Conservation (phyloP, 192 early-diverging fungal species). For the Spizellomyces sp. region DNA sequence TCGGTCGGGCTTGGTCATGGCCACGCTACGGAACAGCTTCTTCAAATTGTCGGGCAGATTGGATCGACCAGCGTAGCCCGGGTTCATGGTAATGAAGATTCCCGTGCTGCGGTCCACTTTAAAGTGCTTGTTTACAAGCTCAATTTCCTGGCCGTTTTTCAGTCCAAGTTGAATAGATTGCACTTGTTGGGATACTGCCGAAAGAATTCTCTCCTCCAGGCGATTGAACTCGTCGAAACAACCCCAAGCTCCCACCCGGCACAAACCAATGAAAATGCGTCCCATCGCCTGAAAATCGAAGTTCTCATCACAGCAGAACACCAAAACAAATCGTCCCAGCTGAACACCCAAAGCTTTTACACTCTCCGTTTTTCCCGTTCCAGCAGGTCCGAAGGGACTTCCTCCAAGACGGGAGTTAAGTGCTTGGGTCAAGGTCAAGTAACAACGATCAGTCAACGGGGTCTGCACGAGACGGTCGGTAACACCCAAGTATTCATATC, state of each 20-base stretch:
- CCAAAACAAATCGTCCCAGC: slow-evolving; percentile 95
- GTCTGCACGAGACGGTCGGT: slow-evolving; percentile 98
- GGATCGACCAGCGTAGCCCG: slow-evolving; percentile 97
- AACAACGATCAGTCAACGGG: slow-evolving; percentile 98
- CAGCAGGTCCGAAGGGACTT: slow-evolving; percentile 97
- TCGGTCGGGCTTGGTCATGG: slow-evolving; percentile 98
- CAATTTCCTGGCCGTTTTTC: slow-evolving; percentile 80
- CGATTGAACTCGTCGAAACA: slow-evolving; percentile 99
- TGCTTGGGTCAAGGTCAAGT: slow-evolving; percentile 97
- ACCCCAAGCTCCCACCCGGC: slow-evolving; percentile 99
- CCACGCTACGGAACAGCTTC: slow-evolving; percentile 98
- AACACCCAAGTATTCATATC: slow-evolving; percentile 97
- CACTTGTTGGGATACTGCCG: slow-evolving; percentile 99
- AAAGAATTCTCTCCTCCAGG: slow-evolving; percentile 95
- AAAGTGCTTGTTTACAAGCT: slow-evolving; percentile 88
- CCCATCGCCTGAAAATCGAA: slow-evolving; percentile 99
- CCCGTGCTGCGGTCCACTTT: slow-evolving; percentile 86
- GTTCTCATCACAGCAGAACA: slow-evolving; percentile 99
- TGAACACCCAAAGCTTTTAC: slow-evolving; percentile 96
- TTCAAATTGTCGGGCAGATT: slow-evolving; percentile 99
- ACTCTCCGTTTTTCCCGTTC: slow-evolving; percentile 99
- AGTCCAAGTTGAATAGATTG: slow-evolving; percentile 98
- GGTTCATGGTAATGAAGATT: slow-evolving; percentile 99
- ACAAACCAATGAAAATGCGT: slow-evolving; percentile 98
- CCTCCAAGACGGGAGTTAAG: slow-evolving; percentile 91